Percentiles rank a stretch among this genome's conserved stretches.
Evolutionary conservation across 352 stramenopile species (phyloP).

Genomic region (Phytopythium oedochilum): DNA sequence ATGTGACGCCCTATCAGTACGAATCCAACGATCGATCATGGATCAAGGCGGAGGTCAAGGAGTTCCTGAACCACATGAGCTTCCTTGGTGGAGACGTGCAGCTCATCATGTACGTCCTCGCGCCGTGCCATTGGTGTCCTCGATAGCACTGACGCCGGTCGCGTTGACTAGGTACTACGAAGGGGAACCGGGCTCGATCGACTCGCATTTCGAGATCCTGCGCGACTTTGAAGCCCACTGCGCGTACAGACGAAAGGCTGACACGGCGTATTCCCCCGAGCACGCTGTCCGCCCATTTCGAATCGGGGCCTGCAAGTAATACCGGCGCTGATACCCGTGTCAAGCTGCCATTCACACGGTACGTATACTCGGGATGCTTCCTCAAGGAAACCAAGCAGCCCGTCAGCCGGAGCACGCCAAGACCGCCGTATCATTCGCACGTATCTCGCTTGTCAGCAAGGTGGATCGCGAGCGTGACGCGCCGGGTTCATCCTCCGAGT

Average conservation of each 20-base stretch:
- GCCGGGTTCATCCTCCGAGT: background rate
- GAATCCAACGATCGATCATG: constrained; percentile 34
- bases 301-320: constrained; percentile 23
- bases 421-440: no score
- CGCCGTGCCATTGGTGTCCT: background rate
- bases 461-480: background rate
- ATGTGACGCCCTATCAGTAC: constrained; percentile 66
- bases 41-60: constrained; percentile 48
- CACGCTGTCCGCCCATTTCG: constrained; percentile 24
- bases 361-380: no score
- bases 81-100: constrained; percentile 20
- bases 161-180: constrained; percentile 28
- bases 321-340: background rate
- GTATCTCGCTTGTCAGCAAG: no score
- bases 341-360: background rate
- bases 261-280: constrained; percentile 19
- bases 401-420: background rate
- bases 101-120: constrained; percentile 32
- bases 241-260: constrained; percentile 19
- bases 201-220: constrained; percentile 36
- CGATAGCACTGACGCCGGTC: background rate
- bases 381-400: background rate
- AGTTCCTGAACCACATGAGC: constrained; percentile 37
- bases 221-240: constrained; percentile 26
- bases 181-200: constrained; percentile 21